phyloP scores from a whole-genome alignment of 148 eudicot species.

The Polygonum aviculare region DNA sequence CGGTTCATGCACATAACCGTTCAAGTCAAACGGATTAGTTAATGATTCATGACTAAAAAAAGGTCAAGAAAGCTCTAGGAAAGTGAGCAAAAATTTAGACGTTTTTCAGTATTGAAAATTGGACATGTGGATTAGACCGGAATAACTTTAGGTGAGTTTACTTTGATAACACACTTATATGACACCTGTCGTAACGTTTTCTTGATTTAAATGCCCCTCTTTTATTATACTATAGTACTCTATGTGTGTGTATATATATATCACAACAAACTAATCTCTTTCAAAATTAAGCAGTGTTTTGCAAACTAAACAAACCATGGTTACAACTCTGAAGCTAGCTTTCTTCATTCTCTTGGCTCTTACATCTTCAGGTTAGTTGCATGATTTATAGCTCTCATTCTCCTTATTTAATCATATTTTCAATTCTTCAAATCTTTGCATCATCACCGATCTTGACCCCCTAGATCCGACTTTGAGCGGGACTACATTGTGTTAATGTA shows the following conservation, averaged over 20 bases:
- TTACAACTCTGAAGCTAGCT: slow-evolving; percentile 12
- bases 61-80: neutral
- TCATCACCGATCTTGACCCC: neutral
- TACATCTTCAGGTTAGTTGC: neutral
- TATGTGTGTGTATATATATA: neutral
- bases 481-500: neutral
- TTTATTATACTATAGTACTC: neutral
- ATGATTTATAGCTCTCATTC: neutral
- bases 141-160: neutral
- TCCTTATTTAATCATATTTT: neutral
- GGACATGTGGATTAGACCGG: neutral
- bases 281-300: too few relatives aligned
- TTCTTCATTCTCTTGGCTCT: neutral
- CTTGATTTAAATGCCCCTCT: neutral
- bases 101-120: neutral
- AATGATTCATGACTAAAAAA: too few relatives aligned
- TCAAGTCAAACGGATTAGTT: too few relatives aligned
- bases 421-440: too few relatives aligned
- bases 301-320: neutral
- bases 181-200: neutral
- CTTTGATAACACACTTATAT: neutral
- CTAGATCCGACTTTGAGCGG: too few relatives aligned
- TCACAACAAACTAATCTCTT: neutral
- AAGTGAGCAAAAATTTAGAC: neutral
- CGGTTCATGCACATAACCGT: too few relatives aligned